phyloP scores from a whole-genome alignment of 192 early-diverging fungal genomes.

The Coemansia asiatica region DNA sequence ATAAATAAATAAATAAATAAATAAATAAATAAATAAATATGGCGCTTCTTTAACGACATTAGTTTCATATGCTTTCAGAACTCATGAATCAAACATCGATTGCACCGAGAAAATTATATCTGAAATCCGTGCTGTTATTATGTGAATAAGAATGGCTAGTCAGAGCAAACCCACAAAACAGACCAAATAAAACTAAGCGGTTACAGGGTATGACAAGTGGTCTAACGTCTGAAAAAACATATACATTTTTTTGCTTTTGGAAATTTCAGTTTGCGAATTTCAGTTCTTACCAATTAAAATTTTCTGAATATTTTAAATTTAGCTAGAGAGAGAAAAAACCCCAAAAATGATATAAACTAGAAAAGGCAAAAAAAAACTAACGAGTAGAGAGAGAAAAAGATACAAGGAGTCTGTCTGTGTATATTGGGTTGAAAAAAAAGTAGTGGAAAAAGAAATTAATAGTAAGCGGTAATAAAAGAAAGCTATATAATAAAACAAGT shows the following conservation, averaged over 20 bases:
- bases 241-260: neutral
- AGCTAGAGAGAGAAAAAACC: neutral
- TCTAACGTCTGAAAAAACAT: neutral
- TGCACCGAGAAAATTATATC: neutral
- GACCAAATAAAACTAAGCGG: neutral
- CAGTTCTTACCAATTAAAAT: neutral
- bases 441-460: conserved; percentile 5
- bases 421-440: neutral
- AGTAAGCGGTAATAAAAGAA: conserved; percentile 10
- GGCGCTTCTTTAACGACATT: too few species aligned
- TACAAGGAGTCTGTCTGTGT: neutral
- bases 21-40: too few species aligned
- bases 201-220: neutral
- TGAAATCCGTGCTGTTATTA: too few species aligned
- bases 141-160: neutral
- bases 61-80: neutral
- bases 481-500: conserved; percentile 3
- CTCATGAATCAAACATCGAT: neutral
- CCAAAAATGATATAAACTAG: neutral
- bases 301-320: neutral
- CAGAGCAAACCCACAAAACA: neutral
- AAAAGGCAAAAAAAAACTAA: neutral
- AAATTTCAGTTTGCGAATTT: neutral
- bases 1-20: too few species aligned
- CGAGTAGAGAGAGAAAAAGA: neutral